A percentile compares a stretch with the other conserved stretches of the same genome.
Conservation (phyloP, 2,329 filamentous ascomycete species). For the Fusarium nelsonii region DNA sequence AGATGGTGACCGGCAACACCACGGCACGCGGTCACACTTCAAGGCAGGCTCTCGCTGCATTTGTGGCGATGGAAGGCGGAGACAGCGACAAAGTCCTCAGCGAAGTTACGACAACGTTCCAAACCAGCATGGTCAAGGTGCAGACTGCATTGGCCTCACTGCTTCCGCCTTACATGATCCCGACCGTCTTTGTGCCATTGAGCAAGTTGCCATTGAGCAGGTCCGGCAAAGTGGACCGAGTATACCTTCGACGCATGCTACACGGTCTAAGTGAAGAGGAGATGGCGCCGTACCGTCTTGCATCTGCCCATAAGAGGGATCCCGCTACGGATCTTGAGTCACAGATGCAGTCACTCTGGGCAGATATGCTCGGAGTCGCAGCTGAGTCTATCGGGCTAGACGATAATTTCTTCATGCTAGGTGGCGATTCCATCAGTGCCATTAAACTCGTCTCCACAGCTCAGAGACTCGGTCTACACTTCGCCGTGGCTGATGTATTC, state of each 20-base stretch:
- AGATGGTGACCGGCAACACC: slow-evolving; percentile 14
- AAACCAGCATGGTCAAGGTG: slow-evolving; percentile 11
- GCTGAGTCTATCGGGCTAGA: slow-evolving; percentile 11
- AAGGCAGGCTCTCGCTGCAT: slow-evolving; percentile 17
- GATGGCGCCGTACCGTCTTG: slow-evolving; percentile 13
- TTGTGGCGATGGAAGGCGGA: slow-evolving; percentile 14
- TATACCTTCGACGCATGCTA: slow-evolving; percentile 11
- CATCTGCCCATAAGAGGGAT: slow-evolving; percentile 5
- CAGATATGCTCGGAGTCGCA: slow-evolving; percentile 12
- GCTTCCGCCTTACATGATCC: slow-evolving; percentile 17
- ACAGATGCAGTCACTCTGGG: slow-evolving; percentile 15
- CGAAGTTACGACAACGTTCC: slow-evolving; percentile 10
- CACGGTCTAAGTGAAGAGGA: slow-evolving; percentile 11
- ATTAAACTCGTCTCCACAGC: slow-evolving; percentile 10
- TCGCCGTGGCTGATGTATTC: slow-evolving; percentile 14
- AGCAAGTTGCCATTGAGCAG: slow-evolving; percentile 15
- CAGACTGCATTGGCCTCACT: slow-evolving; percentile 11
- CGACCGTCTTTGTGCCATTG: slow-evolving; percentile 15
- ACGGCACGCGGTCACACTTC: slow-evolving; percentile 6
- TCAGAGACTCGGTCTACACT: slow-evolving; percentile 13
- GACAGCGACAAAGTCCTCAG: slow-evolving; percentile 16
- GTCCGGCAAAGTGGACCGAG: slow-evolving; percentile 13
- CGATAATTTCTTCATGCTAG: slow-evolving; percentile 15
- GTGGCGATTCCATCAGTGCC: slow-evolving; percentile 11
- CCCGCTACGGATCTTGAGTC: slow-evolving; percentile 10